Evolutionary conservation across 495 filamentous ascomycete genomes (phyloP).

Genomic region (Podospora didyma): DNA sequence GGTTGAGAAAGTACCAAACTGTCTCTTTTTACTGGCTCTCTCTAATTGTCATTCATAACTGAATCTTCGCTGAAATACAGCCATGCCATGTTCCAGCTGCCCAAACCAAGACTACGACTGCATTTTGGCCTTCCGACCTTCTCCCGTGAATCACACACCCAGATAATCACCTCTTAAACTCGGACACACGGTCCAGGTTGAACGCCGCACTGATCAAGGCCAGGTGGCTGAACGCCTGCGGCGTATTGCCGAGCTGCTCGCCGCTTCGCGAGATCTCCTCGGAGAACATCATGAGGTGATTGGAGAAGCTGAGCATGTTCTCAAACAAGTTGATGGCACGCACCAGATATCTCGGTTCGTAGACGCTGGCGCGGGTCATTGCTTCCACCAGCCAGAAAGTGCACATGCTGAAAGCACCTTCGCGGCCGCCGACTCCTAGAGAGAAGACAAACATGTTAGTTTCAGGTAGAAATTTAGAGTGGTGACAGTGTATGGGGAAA

Average conservation of each 20-base stretch:
- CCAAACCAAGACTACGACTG: too few relatives aligned
- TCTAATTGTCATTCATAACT: too few relatives aligned
- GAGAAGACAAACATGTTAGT: too few relatives aligned
- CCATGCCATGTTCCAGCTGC: too few relatives aligned
- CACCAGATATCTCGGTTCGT: slow-evolving; percentile 58
- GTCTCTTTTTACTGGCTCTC: too few relatives aligned
- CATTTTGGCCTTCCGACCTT: too few relatives aligned
- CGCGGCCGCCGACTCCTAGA: slow-evolving; percentile 67
- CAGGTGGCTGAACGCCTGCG: slow-evolving; percentile 70
- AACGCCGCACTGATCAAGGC: slow-evolving; percentile 70
- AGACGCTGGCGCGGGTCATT: slow-evolving; percentile 63
- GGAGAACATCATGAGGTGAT: slow-evolving; percentile 71
- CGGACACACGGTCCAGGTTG: slow-evolving; percentile 55
- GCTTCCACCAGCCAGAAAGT: slow-evolving; percentile 77
- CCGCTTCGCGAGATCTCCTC: slow-evolving; percentile 69
- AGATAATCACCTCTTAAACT: slow-evolving; percentile 19
- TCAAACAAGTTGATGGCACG: slow-evolving; percentile 66
- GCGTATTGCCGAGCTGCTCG: slow-evolving; percentile 69
- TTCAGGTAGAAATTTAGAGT: background rate
- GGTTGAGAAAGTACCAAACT: too few relatives aligned
- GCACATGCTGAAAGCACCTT: slow-evolving; percentile 76
- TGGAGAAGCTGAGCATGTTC: slow-evolving; percentile 67
- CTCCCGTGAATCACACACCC: too few relatives aligned
- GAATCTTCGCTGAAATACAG: too few relatives aligned
- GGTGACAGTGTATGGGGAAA: background rate